Evolutionary conservation across 2,329 filamentous ascomycete species (phyloP).

Genomic region (Emydomyces testavorans): DNA sequence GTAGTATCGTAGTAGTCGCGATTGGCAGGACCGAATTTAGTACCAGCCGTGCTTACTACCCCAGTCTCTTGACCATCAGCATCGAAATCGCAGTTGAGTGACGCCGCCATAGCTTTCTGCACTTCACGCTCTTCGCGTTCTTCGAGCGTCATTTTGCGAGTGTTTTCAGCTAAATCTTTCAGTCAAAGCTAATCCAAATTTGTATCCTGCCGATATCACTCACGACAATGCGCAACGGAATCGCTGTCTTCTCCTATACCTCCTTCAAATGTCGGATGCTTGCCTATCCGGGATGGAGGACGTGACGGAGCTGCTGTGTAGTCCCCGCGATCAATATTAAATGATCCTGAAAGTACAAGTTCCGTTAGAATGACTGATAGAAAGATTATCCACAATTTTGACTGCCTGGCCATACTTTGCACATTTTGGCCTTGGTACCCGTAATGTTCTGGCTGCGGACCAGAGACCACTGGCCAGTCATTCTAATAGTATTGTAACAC

Average conservation of each 20-base stretch:
- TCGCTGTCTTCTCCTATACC: conserved; percentile 14
- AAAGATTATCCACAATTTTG: too few relatives aligned
- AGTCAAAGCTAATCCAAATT: not conserved
- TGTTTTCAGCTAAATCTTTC: not conserved
- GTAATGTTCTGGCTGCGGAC: not conserved
- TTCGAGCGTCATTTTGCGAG: conserved; percentile 25
- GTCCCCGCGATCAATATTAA: conserved; percentile 18
- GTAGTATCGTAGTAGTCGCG: conserved; percentile 43
- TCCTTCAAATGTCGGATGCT: conserved; percentile 16
- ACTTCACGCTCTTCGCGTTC: conserved; percentile 37
- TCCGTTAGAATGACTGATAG: not conserved
- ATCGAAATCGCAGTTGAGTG: conserved; percentile 30
- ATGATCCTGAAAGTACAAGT: conserved; percentile 9
- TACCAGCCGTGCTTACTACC: conserved; percentile 30
- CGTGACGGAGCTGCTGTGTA: conserved; percentile 35
- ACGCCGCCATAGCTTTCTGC: conserved; percentile 38
- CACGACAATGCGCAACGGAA: conserved; percentile 18
- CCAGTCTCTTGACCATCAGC: conserved; percentile 42
- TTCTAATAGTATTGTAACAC: conserved; percentile 28
- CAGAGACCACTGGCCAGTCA: conserved; percentile 21
- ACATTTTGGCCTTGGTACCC: conserved; percentile 4
- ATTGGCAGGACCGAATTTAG: conserved; percentile 45
- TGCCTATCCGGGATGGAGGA: conserved; percentile 36
- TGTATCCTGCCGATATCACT: not conserved
- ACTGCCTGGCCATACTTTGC: too few relatives aligned